A percentile compares a stretch with the other conserved stretches of the same genome.
These are phyloP conservation scores for Torulaspora quercuum DNA, from an alignment of 805 yeast genomes.

Conservation along the genomic window DNA sequence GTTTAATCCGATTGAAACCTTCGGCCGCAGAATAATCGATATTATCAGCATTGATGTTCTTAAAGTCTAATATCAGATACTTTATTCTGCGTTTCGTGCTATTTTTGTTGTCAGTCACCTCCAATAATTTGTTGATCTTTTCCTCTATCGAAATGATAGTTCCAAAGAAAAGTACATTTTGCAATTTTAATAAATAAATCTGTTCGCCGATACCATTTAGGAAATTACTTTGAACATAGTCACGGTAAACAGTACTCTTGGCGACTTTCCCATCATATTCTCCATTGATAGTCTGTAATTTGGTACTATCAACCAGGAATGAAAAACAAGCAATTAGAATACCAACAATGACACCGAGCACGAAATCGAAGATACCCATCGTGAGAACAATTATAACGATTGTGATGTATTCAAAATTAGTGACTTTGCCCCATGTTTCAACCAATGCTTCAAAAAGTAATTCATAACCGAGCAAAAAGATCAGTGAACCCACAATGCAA, in stretches of 20 bases:
- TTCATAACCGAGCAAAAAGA: conserved; percentile 88
- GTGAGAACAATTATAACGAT: conserved; percentile 81
- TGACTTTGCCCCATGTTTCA: conserved; percentile 78
- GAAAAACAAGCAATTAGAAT: conserved; percentile 87
- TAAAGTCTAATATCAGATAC: conserved; percentile 80
- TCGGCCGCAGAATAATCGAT: conserved; percentile 96
- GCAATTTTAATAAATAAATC: conserved; percentile 78
- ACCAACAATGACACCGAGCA: conserved; percentile 86
- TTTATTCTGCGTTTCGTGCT: conserved; percentile 56
- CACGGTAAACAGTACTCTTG: conserved; percentile 87
- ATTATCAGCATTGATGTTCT: conserved; percentile 61
- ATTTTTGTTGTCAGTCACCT: conserved; percentile 41
- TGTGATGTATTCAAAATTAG: conserved; percentile 76
- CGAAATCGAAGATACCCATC: conserved; percentile 96
- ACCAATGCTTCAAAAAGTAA: conserved; percentile 77
- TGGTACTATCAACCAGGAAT: conserved; percentile 91
- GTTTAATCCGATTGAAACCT: conserved; percentile 82
- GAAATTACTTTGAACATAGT: conserved; percentile 83
- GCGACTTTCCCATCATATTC: conserved; percentile 85
- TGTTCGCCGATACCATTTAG: conserved; percentile 84
- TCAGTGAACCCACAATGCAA: conserved; percentile 91
- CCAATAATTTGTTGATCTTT: conserved; percentile 62
- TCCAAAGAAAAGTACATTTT: conserved; percentile 90
- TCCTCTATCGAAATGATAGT: conserved; percentile 90
- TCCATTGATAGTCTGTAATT: conserved; percentile 75